A percentile compares a stretch with the other conserved stretches of the same genome.
Conservation (phyloP, 208 protist genomes). For the Trypanosoma platydactyli region DNA sequence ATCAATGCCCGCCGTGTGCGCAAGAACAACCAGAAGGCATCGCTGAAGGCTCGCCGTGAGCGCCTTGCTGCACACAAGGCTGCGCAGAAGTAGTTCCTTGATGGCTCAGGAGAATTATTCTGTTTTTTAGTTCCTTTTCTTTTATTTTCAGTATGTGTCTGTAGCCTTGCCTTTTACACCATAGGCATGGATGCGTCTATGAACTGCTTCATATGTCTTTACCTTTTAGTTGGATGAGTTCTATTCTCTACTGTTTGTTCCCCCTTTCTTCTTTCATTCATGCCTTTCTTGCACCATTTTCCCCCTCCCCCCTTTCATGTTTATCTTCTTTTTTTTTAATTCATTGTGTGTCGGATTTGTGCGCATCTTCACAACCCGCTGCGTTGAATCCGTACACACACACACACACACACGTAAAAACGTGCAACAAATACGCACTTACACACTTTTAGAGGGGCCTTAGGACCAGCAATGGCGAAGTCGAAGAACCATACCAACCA, state of each 20-base stretch:
- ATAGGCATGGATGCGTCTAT: background rate
- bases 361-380: too few relatives aligned
- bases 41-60: constrained; percentile 72
- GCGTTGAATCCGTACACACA: too few relatives aligned
- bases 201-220: background rate
- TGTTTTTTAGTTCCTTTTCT: constrained; percentile 5
- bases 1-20: constrained; percentile 82
- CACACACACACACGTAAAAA: too few relatives aligned
- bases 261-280: background rate
- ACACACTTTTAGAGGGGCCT: background rate
- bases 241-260: background rate
- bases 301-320: background rate
- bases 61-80: constrained; percentile 49
- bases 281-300: background rate
- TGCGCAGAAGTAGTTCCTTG: constrained; percentile 20
- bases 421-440: too few relatives aligned
- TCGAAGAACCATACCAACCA: constrained; percentile 95
- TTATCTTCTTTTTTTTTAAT: constrained; percentile 3
- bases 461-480: constrained; percentile 77
- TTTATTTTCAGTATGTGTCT: constrained; percentile 2
- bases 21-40: constrained; percentile 89
- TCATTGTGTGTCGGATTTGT: background rate
- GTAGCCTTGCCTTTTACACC: background rate
- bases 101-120: background rate
- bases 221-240: background rate